phyloP scores from a whole-genome alignment of 306 rosid species.

The Neltuma alba region DNA sequence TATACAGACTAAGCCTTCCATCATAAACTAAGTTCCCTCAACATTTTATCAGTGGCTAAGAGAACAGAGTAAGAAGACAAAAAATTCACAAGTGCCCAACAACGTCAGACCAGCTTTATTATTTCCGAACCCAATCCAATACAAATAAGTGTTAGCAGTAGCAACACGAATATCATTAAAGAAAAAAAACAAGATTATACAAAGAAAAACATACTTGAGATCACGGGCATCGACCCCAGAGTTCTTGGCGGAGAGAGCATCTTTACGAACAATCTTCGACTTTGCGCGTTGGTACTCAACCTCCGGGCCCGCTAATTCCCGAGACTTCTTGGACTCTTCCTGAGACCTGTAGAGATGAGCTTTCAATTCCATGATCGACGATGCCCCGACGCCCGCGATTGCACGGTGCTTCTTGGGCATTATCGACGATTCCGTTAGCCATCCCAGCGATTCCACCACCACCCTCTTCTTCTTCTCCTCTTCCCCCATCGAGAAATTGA shows the following conservation, averaged over 20 bases:
- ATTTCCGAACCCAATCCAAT: background rate
- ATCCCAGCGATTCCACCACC: slow-evolving; percentile 86
- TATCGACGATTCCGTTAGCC: slow-evolving; percentile 95
- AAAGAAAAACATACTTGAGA: slow-evolving; percentile 49
- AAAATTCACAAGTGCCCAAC: background rate
- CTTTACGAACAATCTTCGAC: slow-evolving; percentile 54
- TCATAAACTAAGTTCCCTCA: background rate
- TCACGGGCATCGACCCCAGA: slow-evolving; percentile 85
- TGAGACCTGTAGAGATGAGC: slow-evolving; percentile 91
- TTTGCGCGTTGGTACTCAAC: slow-evolving; percentile 81
- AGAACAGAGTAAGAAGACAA: background rate
- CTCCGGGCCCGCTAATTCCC: slow-evolving; percentile 62
- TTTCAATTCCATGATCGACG: slow-evolving; percentile 86
- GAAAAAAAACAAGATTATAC: background rate
- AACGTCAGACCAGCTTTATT: background rate
- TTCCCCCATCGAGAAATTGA: slow-evolving; percentile 43
- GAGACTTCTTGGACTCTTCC: slow-evolving; percentile 77
- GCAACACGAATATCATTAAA: background rate
- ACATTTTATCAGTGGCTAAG: background rate
- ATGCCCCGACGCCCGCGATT: slow-evolving; percentile 86
- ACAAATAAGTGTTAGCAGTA: background rate
- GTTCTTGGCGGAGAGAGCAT: slow-evolving; percentile 60
- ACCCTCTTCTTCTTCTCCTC: slow-evolving; percentile 57
- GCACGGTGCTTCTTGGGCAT: slow-evolving; percentile 96
- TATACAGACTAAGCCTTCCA: background rate